Evolutionary conservation across 2,329 filamentous ascomycete genomes (phyloP).

Genomic region (Sporothrix curviconia): DNA sequence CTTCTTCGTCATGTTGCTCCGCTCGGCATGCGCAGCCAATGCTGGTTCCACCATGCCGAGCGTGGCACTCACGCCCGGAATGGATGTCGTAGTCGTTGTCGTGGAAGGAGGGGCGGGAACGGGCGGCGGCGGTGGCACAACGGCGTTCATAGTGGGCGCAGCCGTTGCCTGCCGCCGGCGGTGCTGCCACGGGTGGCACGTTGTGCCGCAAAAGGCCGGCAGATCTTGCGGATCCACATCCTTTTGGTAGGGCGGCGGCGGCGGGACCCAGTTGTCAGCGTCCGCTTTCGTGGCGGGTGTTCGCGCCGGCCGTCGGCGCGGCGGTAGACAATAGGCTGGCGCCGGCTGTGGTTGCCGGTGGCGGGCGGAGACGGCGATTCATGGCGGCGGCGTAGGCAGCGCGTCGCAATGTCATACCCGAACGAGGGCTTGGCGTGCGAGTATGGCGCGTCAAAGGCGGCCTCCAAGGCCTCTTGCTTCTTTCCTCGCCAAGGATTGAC

Average conservation of each 20-base stretch:
- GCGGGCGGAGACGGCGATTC: slow-evolving; percentile 60
- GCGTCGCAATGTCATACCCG: slow-evolving; percentile 61
- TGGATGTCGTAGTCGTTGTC: neutral
- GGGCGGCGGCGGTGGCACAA: neutral
- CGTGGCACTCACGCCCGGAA: slow-evolving; percentile 10
- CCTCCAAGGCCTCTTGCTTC: slow-evolving; percentile 43
- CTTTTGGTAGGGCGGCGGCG: slow-evolving; percentile 71
- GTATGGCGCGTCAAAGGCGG: slow-evolving; percentile 60
- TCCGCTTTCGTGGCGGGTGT: slow-evolving; percentile 79
- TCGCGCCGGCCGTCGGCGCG: slow-evolving; percentile 64
- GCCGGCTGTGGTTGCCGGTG: slow-evolving; percentile 46
- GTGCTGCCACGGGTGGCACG: slow-evolving; percentile 21
- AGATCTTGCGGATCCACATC: slow-evolving; percentile 50
- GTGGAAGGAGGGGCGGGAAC: neutral
- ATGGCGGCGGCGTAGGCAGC: slow-evolving; percentile 71
- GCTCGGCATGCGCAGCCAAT: neutral
- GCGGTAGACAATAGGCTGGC: slow-evolving; percentile 54
- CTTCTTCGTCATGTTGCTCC: neutral
- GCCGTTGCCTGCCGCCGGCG: neutral
- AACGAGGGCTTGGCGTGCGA: slow-evolving; percentile 66
- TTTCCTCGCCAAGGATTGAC: slow-evolving; percentile 44
- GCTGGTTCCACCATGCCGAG: neutral
- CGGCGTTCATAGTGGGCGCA: neutral
- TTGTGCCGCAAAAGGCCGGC: slow-evolving; percentile 49
- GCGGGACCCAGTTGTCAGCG: slow-evolving; percentile 82